Base-by-base conservation (phyloP, 108 stramenopile species). In the Parmales sp. region DNA sequence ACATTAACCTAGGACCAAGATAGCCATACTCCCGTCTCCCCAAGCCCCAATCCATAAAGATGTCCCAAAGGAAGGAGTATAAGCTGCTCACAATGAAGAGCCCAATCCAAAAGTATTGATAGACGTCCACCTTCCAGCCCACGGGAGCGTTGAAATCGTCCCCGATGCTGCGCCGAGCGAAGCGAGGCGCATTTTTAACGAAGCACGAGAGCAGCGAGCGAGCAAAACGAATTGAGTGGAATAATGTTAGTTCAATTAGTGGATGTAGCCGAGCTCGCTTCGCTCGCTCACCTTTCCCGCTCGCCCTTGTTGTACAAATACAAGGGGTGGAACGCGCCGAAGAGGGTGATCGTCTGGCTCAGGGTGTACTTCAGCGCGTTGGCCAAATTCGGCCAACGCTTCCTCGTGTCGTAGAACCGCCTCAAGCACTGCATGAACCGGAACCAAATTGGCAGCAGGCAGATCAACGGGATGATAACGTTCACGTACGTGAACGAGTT, bases 31-130 rank as follows among this genome's bases (percentile, higher is more conserved):
- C 65, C 31, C 28, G 78, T 45, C 78, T 51, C 31, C 88, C 87
- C 6, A 90, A 77, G 7, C 90, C 87, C 83, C 94, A 95, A 82
- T 95, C 94, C 88, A 93, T 90, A 67, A 74, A 85, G n/a, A 95
- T 90, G 69, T 95, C 94, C 91, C 91, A 95, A 20, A 67, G 65
- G 63, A 86, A 93, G 45, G 82, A 85, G 71, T 93, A 95, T 8
- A 90, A 68, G 1, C 88, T 87, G 7, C 86, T 85, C 13, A 83
- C 54, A 28, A 95, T 70, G 73, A 91, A 90, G 19, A 91, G 74
- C 18, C 71, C 68, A 71, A 86, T 80, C 90, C 90, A 95, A 39
- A 90, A 88, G 1, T 83, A 1, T 39, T 90, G 85, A 72, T 86
- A 87, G 26, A 80, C 31, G 39, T 41, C 19, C 34, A 50, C 9